Base-by-base conservation (phyloP, 257 asterid genomes). In the Primulina eburnea region DNA sequence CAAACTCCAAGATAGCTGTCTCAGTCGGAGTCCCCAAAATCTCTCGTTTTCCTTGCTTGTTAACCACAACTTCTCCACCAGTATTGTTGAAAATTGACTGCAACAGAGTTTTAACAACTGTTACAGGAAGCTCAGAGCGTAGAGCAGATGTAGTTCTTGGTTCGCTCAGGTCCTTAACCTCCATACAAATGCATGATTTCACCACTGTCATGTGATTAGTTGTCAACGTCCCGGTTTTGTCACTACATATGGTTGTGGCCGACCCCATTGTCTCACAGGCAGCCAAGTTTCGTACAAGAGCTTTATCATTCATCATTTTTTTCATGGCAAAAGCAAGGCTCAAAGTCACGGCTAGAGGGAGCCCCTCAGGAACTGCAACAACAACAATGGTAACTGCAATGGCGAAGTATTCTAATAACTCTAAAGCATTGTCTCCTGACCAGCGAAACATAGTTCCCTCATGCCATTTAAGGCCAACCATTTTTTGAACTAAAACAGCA, bases 261-360 rank as follows among this genome's bases (percentile, higher is more conserved):
- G 95, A 90, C 8, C 97, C 97, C 97, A 90, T 90, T 0, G 97
- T 90, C 77, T 90, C 97, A 60, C 97, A 88, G 28, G 97, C 97
- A 1, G 97, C 95, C 76, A 90, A 70, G 67, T 90, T 87, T 16
- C 97, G 89, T 4, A 90, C 94, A 18, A 90, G 95, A 1, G 97
- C 97, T 71, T 88, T 88, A 17, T 90, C 97, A 11, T 90, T 88
- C 95, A 88, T 90, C 97, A 90, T 90, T 77, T 90, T 88, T 55
- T 90, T 88, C 97, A 90, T 90, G 20, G 95, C 97, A 55, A 90
- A 90, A 0, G 97, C 97, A 14, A 90, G 89, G 58, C 95, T 90
- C 64, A 90, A 58, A 0, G 97, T 90, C 67, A 90, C 97, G 6
- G 97, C 97, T 26, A 90, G 65, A 20, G 97, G 97, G 24, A 90